Conservation (phyloP, 441 rosid genomes). For the Biscutella laevigata region DNA sequence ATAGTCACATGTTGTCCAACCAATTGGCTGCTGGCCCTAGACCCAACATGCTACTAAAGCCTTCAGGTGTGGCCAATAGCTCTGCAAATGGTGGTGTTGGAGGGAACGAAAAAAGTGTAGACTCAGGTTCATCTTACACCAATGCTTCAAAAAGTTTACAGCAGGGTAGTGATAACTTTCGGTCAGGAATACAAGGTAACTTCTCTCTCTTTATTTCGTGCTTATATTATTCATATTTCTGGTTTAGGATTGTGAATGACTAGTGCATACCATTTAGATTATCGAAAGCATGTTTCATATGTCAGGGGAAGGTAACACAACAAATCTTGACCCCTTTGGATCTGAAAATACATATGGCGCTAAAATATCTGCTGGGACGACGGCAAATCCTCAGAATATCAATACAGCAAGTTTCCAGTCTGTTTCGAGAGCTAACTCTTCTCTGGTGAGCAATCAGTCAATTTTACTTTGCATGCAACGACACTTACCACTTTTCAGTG, state of each 20-base stretch:
- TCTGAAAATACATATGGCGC: slow-evolving; percentile 55
- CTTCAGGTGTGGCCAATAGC: slow-evolving; percentile 58
- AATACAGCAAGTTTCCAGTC: slow-evolving; percentile 38
- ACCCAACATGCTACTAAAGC: slow-evolving; percentile 65
- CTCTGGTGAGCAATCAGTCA: slow-evolving; percentile 48
- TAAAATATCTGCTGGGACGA: slow-evolving; percentile 46
- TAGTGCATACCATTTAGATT: slow-evolving; percentile 1
- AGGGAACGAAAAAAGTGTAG: slow-evolving; percentile 48
- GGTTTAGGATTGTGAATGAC: not conserved
- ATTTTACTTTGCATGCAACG: slow-evolving; percentile 44
- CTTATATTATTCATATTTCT: not conserved
- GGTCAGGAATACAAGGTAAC: slow-evolving; percentile 49
- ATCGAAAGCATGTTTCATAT: slow-evolving; percentile 15
- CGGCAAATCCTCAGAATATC: slow-evolving; percentile 20
- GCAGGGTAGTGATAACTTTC: slow-evolving; percentile 56
- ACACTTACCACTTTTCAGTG: slow-evolving; percentile 42
- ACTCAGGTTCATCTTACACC: slow-evolving; percentile 29
- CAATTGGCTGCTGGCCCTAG: slow-evolving; percentile 56
- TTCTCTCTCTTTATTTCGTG: slow-evolving; percentile 5
- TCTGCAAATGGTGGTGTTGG: slow-evolving; percentile 58
- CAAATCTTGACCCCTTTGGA: slow-evolving; percentile 48
- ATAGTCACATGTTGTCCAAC: slow-evolving; percentile 56
- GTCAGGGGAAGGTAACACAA: slow-evolving; percentile 75
- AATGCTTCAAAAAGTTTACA: slow-evolving; percentile 54
- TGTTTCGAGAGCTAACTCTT: slow-evolving; percentile 45